A percentile compares a stretch with the other conserved stretches of the same genome.
Evolutionary conservation across 371 early-diverging fungal species (phyloP).

Genomic region (Mortierella sp.): DNA sequence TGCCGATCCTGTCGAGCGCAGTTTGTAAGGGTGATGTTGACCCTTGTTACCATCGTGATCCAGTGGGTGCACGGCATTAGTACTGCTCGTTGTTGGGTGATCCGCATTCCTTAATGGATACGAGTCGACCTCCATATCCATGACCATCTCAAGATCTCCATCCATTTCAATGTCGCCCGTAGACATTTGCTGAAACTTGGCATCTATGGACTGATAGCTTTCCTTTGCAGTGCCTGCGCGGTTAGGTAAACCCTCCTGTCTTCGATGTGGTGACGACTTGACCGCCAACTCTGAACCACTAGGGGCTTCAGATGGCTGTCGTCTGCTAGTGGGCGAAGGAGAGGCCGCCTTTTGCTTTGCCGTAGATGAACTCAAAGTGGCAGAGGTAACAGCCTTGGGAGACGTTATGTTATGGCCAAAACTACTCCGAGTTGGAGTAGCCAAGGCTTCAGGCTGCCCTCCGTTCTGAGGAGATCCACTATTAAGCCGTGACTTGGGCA

Average conservation of each 20-base stretch:
- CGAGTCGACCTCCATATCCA: constrained; percentile 26
- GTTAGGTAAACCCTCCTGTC: neutral
- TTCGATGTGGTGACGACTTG: constrained; percentile 9
- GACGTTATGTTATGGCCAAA: neutral
- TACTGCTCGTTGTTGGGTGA: constrained; percentile 15
- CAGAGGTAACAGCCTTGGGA: neutral
- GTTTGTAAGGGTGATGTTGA: neutral
- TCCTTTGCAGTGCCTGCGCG: constrained; percentile 1
- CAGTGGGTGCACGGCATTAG: constrained; percentile 6
- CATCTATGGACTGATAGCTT: neutral
- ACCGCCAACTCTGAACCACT: constrained; percentile 24
- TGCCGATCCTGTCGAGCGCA: neutral
- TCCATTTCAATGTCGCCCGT: neutral
- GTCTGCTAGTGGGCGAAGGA: constrained; percentile 15
- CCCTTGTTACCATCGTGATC: neutral
- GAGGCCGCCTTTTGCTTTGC: constrained; percentile 2
- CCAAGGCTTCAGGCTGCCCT: neutral
- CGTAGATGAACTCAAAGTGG: constrained; percentile 6
- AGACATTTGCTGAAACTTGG: neutral
- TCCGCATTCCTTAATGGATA: constrained; percentile 23
- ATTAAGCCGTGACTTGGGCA: constrained; percentile 20
- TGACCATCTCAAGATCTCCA: constrained; percentile 24
- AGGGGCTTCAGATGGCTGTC: constrained; percentile 25
- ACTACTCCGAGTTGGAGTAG: neutral
- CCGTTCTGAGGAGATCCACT: neutral